Evolutionary conservation across 495 filamentous ascomycete species (phyloP).

Genomic region (Neurospora discreta): DNA sequence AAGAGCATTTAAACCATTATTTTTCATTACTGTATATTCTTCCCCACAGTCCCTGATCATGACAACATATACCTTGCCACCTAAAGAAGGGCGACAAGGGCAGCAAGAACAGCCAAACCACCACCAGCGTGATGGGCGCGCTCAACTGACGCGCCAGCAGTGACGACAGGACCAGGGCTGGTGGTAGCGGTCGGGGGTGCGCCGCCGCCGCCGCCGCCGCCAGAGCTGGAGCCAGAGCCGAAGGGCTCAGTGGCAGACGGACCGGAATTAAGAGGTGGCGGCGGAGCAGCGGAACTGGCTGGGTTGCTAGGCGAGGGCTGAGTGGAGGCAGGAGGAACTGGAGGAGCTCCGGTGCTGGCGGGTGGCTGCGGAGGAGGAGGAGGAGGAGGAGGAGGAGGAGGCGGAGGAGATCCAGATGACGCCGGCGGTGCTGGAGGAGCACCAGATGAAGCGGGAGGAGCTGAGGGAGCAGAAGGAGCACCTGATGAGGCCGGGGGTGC

Average conservation of each 20-base stretch:
- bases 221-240: not conserved
- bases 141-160: conserved; percentile 19
- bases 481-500: conserved; percentile 4
- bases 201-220: conserved; percentile 5
- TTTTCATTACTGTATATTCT: not conserved
- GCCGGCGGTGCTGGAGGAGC: not conserved
- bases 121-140: conserved; percentile 15
- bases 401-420: not conserved
- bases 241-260: conserved; percentile 5
- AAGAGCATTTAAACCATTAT: not conserved
- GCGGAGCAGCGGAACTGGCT: conserved; percentile 7
- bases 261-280: conserved; percentile 4
- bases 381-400: not conserved
- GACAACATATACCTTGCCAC: not conserved
- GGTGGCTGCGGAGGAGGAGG: not conserved
- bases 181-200: conserved; percentile 5
- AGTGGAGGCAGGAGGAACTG: conserved; percentile 4
- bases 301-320: conserved; percentile 7
- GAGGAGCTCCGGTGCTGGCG: not conserved
- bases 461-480: conserved; percentile 3
- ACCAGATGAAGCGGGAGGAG: not conserved
- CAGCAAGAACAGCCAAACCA: conserved; percentile 23
- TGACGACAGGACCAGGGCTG: conserved; percentile 13
- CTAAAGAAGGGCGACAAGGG: conserved; percentile 22
- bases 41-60: not conserved